A percentile compares a stretch with the other conserved stretches of the same genome.
phyloP scores from a whole-genome alignment of 306 rosid species.

The Citrullus mucosospermus region DNA sequence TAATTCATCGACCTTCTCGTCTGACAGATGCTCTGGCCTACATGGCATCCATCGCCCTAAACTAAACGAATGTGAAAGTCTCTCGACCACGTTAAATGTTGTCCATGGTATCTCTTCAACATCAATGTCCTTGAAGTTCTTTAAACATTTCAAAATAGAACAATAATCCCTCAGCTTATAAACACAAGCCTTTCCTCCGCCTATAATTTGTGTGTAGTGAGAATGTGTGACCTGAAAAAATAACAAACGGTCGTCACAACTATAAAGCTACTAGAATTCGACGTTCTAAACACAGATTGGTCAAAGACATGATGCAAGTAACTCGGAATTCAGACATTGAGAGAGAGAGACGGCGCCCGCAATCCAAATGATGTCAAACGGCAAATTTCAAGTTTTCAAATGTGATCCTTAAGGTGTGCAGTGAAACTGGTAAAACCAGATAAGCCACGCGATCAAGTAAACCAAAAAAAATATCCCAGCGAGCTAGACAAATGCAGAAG shows the following conservation, averaged over 20 bases:
- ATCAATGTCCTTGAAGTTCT: constrained; percentile 30
- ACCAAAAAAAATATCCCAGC: not conserved
- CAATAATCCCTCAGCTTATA: constrained; percentile 44
- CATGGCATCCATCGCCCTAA: constrained; percentile 50
- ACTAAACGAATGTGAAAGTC: constrained; percentile 37
- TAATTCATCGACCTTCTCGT: constrained; percentile 53
- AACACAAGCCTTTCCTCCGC: constrained; percentile 55
- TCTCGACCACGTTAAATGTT: constrained; percentile 60
- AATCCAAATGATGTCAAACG: not conserved
- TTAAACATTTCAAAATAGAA: constrained; percentile 40
- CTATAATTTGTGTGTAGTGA: constrained; percentile 61
- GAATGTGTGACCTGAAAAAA: constrained; percentile 46
- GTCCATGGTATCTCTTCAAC: constrained; percentile 80
- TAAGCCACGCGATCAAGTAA: not conserved
- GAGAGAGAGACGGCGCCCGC: not conserved
- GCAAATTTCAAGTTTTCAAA: not conserved
- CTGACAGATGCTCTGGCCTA: constrained; percentile 62
- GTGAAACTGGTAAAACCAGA: not conserved
- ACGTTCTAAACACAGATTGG: not conserved
- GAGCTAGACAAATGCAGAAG: not conserved
- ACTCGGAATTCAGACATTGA: not conserved
- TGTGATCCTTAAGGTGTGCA: not conserved
- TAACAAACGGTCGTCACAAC: not conserved
- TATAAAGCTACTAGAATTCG: not conserved
- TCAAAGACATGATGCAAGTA: not conserved